Conservation (phyloP, 257 asterid genomes). For the Asclepias syriaca region DNA sequence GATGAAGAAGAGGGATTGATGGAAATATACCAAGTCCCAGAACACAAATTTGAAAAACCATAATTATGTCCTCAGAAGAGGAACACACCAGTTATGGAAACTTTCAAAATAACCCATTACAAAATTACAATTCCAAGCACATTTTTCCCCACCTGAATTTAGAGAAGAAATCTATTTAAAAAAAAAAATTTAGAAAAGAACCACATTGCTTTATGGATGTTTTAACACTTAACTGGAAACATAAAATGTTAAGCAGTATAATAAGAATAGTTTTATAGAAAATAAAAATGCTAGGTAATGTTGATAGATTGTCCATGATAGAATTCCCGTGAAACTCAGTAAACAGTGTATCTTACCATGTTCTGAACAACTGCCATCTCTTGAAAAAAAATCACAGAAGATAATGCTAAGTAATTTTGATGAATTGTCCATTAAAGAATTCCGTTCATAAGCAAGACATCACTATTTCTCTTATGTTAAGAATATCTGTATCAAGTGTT, state of each 20-base stretch:
- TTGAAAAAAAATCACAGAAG: background rate
- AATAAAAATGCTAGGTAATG: background rate
- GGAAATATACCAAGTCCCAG: background rate
- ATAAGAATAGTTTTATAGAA: background rate
- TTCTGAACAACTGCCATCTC: background rate
- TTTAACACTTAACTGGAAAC: background rate
- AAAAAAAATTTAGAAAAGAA: background rate
- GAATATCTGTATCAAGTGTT: no score
- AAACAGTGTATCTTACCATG: no score
- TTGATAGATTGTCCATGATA: background rate
- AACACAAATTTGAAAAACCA: background rate
- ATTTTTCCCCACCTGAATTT: background rate
- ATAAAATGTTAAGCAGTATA: no score
- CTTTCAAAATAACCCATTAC: background rate
- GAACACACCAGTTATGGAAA: background rate
- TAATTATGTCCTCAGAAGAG: background rate
- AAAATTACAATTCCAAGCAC: background rate
- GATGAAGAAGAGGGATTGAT: background rate
- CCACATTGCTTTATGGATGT: background rate
- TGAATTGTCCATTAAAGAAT: no score
- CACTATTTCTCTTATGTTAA: no score
- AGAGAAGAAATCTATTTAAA: background rate
- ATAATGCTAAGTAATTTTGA: no score
- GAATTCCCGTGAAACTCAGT: background rate
- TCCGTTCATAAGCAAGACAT: no score